phyloP scores from a whole-genome alignment of 2,329 filamentous ascomycete species.

The Paecilomyces fulvus region DNA sequence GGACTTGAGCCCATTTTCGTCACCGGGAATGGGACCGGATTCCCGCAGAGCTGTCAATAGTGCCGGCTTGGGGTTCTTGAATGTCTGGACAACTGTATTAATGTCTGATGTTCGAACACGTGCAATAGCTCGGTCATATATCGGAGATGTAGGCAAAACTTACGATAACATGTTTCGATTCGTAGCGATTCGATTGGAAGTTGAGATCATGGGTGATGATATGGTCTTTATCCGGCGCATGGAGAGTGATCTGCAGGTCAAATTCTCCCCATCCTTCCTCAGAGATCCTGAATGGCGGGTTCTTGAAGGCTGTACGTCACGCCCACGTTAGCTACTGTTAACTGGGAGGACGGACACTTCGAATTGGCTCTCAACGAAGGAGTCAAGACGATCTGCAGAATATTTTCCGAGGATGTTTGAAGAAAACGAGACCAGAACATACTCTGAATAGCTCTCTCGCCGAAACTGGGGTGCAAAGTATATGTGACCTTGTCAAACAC shows the following conservation, averaged over 20 bases:
- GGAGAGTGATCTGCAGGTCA: slow-evolving; percentile 80
- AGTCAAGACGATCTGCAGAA: not conserved
- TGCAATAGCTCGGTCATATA: not conserved
- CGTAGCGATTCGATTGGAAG: slow-evolving; percentile 74
- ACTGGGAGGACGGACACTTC: not conserved
- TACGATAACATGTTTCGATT: slow-evolving; percentile 68
- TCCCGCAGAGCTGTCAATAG: slow-evolving; percentile 71
- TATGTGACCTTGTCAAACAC: slow-evolving; percentile 91
- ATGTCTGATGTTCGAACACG: not conserved
- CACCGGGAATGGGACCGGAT: slow-evolving; percentile 74
- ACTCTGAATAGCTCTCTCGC: slow-evolving; percentile 73
- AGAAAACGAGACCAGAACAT: slow-evolving; percentile 30
- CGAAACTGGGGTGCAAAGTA: slow-evolving; percentile 89
- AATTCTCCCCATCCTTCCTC: slow-evolving; percentile 99
- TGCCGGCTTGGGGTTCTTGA: slow-evolving; percentile 89
- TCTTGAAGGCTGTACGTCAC: slow-evolving; percentile 57
- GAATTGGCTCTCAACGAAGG: not conserved
- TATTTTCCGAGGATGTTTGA: not conserved
- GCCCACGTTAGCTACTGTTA: slow-evolving; percentile 8
- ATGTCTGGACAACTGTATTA: slow-evolving; percentile 42
- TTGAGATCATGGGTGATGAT: slow-evolving; percentile 82
- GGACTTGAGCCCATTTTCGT: slow-evolving; percentile 54
- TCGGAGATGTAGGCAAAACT: slow-evolving; percentile 20
- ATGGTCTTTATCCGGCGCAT: slow-evolving; percentile 80
- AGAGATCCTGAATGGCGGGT: slow-evolving; percentile 76